Conservation (phyloP, 768 basidiomycete genomes). For the Chalciporus sphaerocephalus region DNA sequence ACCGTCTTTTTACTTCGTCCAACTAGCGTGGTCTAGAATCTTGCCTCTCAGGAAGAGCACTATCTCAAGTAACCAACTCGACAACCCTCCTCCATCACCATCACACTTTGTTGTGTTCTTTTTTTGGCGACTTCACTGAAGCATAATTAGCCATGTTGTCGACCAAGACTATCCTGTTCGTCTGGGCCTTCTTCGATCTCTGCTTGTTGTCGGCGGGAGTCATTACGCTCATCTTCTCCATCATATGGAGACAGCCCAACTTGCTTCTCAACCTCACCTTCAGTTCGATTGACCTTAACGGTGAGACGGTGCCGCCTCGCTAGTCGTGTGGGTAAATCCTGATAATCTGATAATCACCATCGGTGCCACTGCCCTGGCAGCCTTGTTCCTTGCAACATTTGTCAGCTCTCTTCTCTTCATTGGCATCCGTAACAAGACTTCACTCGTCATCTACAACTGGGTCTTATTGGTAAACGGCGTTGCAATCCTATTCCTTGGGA, state of each 20-base stretch:
- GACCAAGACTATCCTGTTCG: slow-evolving; percentile 62
- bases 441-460: slow-evolving; percentile 77
- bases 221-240: slow-evolving; percentile 59
- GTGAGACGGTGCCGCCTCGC: slow-evolving; percentile 52
- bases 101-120: slow-evolving; percentile 11
- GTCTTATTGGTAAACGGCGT: slow-evolving; percentile 60
- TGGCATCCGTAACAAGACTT: slow-evolving; percentile 60
- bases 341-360: background rate
- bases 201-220: slow-evolving; percentile 67
- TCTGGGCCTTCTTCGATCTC: slow-evolving; percentile 70
- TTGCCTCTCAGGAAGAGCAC: slow-evolving; percentile 53
- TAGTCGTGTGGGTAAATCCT: background rate
- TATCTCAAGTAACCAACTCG: slow-evolving; percentile 13
- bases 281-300: slow-evolving; percentile 49
- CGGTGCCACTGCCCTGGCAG: slow-evolving; percentile 73
- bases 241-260: slow-evolving; percentile 66
- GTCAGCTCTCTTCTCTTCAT: slow-evolving; percentile 68
- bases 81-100: background rate
- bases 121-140: background rate
- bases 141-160: slow-evolving; percentile 46
- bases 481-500: slow-evolving; percentile 59
- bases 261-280: slow-evolving; percentile 74
- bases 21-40: slow-evolving; percentile 40
- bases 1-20: slow-evolving; percentile 50
- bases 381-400: slow-evolving; percentile 62